These are phyloP conservation scores for Histomonas meleagridis DNA, from an alignment of 208 protist species.

Conservation along the genomic window DNA sequence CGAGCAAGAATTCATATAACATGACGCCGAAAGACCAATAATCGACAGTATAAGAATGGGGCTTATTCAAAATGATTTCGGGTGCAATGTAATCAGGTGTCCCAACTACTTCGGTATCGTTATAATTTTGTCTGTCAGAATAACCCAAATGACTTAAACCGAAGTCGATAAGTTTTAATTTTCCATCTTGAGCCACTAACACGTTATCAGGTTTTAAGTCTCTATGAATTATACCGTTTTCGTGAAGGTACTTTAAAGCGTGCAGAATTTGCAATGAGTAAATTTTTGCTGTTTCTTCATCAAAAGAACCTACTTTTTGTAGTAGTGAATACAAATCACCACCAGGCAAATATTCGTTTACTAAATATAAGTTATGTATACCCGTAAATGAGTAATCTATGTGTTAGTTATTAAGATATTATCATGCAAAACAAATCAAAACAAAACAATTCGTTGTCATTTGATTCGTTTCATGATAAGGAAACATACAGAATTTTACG, in stretches of 20 bases:
- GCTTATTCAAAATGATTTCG: background rate
- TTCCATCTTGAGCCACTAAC: background rate
- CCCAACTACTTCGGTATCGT: background rate
- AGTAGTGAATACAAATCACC: background rate
- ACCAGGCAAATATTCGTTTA: background rate
- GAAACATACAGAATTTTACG: background rate
- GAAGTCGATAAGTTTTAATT: background rate
- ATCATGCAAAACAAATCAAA: too few relatives aligned
- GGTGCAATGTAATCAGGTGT: background rate
- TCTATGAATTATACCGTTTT: background rate
- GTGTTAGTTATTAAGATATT: background rate
- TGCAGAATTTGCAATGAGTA: background rate
- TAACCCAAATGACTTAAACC: background rate
- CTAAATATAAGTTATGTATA: background rate
- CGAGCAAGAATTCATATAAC: background rate
- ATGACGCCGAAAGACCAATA: conserved; percentile 6
- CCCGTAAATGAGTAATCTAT: background rate
- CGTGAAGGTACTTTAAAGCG: background rate
- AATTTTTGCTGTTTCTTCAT: background rate
- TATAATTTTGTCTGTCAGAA: background rate
- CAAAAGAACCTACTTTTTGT: background rate
- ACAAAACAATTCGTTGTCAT: too few relatives aligned
- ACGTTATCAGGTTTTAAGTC: conserved; percentile 21
- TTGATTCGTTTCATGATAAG: too few relatives aligned
- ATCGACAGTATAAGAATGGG: background rate